Evolutionary conservation across 768 basidiomycete genomes (phyloP), one percentile per base, ranked within the genome.

Genomic region (Cystoderma amianthinum): DNA sequence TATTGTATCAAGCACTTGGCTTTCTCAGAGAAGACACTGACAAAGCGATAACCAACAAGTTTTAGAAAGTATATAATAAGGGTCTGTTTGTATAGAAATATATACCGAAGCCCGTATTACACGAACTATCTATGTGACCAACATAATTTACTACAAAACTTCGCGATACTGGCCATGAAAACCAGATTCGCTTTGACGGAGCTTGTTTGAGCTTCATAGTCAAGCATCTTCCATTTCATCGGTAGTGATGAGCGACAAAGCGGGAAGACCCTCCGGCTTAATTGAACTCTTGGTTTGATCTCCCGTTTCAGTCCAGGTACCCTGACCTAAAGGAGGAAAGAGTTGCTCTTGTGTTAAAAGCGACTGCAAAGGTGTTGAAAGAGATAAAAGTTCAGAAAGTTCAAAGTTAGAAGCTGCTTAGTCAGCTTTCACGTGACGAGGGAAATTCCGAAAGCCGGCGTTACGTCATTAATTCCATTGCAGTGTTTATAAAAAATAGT

Each of bases 241-340:
- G 58, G 48, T 39, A 53, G 55, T 56, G 65, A 59, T 56, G 57
- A 56, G 47, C 48, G 59, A 56, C 42, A 44, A 50, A 51, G 62
- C 64, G 72, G 57, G 69, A 63, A 69, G 65, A 64, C 59, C 76
- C 80, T 83, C 81, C 82, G 82, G 82, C 82, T 85, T 85, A 85
- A 82, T 82, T 82, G 82, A 64, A 68, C 72, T 69, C 80, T 38
- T 51, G 13, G n/a, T 30, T 45, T 33, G 28, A 50, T 76, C 67
- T 72, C 45, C 67, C 76, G 65, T 66, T 59, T 62, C 46, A 53
- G 56, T 54, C 45, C 24, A 59, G 6, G 15, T 84, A 84, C 82
- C 82, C 76, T 47, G 54, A 55, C 68, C 67, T 63, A 65, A 58
- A 46, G 44, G 46, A 47, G 52, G 64, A 47, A 56, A 68, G 80